phyloP scores from a whole-genome alignment of 169 alveolate genomes.

The Plasmodium yoelii region DNA sequence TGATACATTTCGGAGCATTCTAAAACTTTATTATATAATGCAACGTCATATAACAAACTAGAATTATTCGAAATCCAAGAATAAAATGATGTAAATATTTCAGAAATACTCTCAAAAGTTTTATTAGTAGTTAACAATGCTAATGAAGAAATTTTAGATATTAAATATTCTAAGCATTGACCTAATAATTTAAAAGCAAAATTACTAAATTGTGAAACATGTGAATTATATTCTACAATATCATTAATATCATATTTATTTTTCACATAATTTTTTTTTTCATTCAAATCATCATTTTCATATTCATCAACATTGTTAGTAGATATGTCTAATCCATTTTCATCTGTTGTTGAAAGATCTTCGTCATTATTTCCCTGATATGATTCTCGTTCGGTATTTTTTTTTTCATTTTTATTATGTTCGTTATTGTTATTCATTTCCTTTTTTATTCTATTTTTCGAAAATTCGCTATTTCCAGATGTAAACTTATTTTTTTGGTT shows the following conservation, averaged over 20 bases:
- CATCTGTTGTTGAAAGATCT: constrained; percentile 45
- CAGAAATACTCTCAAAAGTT: constrained; percentile 70
- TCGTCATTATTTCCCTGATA: constrained; percentile 20
- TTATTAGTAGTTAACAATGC: constrained; percentile 47
- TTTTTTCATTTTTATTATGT: background rate
- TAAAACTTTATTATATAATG: constrained; percentile 67
- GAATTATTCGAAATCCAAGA: constrained; percentile 73
- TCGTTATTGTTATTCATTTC: background rate
- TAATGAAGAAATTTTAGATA: constrained; percentile 46
- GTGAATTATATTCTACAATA: constrained; percentile 60
- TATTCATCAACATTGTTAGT: background rate
- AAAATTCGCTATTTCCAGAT: background rate
- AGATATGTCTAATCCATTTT: constrained; percentile 1
- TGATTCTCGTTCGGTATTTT: background rate
- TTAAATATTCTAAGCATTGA: constrained; percentile 48
- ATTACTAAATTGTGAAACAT: constrained; percentile 66
- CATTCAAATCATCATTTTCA: constrained; percentile 7
- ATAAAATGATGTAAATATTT: constrained; percentile 61
- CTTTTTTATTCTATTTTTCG: background rate
- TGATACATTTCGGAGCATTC: constrained; percentile 78
- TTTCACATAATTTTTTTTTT: constrained; percentile 29
- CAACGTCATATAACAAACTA: constrained; percentile 61
- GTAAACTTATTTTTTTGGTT: background rate
- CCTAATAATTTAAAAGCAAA: constrained; percentile 66
- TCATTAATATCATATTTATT: constrained; percentile 64